These are phyloP conservation scores for Naegleria fowleri DNA, from an alignment of 208 protist species.

Conservation along the genomic window DNA sequence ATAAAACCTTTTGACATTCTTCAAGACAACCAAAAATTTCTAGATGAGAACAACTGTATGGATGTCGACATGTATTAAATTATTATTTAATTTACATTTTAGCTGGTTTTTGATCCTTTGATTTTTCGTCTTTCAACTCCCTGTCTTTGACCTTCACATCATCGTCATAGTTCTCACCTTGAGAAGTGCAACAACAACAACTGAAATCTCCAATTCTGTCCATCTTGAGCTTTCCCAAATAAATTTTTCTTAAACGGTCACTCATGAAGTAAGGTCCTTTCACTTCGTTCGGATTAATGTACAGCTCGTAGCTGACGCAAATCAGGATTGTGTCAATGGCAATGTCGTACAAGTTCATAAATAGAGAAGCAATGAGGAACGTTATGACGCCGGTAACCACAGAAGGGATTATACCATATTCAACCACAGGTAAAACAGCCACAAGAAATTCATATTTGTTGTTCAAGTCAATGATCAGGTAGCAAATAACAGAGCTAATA, in stretches of 20 bases:
- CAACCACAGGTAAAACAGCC: constrained; percentile 31
- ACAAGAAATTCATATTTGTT: constrained; percentile 15
- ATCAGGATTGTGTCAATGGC: constrained; percentile 58
- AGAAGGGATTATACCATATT: constrained; percentile 37
- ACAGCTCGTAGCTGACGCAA: constrained; percentile 60
- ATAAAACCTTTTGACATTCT: constrained; percentile 32
- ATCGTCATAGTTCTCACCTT: neutral
- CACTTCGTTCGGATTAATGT: neutral
- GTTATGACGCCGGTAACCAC: constrained; percentile 50
- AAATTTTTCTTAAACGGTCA: neutral
- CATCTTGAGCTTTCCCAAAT: constrained; percentile 25
- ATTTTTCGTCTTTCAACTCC: neutral
- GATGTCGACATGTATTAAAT: neutral
- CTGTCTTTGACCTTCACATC: neutral
- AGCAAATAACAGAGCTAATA: constrained; percentile 35
- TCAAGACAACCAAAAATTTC: constrained; percentile 26
- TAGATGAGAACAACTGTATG: constrained; percentile 12
- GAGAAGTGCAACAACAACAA: constrained; percentile 24
- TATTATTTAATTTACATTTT: neutral
- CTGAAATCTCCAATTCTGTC: neutral
- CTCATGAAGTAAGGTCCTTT: neutral
- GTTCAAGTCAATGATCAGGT: constrained; percentile 36
- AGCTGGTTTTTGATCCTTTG: neutral
- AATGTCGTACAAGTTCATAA: constrained; percentile 61
- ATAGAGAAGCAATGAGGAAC: constrained; percentile 48